Percentiles rank a stretch among this genome's conserved stretches.
phyloP scores from a whole-genome alignment of 306 rosid genomes.

The Clitoria ternatea region DNA sequence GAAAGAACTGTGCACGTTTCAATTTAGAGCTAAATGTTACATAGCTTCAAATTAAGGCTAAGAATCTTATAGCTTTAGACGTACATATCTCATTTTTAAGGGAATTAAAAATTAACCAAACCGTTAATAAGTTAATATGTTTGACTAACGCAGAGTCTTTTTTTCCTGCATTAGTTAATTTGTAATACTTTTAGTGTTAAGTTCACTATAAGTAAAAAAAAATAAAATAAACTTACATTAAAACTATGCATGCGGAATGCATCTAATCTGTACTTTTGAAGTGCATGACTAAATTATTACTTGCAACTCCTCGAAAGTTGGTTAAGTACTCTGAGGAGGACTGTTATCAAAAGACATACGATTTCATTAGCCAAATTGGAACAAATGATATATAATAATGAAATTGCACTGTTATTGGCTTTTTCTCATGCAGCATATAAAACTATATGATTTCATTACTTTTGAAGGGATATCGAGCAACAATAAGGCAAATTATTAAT shows the following conservation, averaged over 20 bases:
- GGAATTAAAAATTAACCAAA: too few relatives aligned
- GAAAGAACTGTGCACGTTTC: not conserved
- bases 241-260: too few relatives aligned
- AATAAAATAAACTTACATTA: too few relatives aligned
- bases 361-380: too few relatives aligned
- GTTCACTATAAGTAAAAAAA: too few relatives aligned
- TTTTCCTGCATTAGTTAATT: not conserved
- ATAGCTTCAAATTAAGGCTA: not conserved
- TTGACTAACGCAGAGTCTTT: too few relatives aligned
- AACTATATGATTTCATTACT: not conserved
- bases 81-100: too few relatives aligned
- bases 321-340: not conserved
- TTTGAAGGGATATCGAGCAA: slow-evolving; percentile 8
- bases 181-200: too few relatives aligned
- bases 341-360: too few relatives aligned
- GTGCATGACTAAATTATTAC: not conserved
- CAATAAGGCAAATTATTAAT: too few relatives aligned
- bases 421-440: too few relatives aligned
- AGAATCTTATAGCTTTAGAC: not conserved
- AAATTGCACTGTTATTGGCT: slow-evolving; percentile 7
- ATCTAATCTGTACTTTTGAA: slow-evolving; percentile 16
- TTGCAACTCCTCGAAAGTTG: not conserved
- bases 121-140: too few relatives aligned
- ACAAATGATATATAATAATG: not conserved
- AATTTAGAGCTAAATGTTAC: not conserved